Evolutionary conservation across 371 early-diverging fungal genomes (phyloP), one percentile per base, ranked within the genome.

Genomic region (Mortierella polycephala): DNA sequence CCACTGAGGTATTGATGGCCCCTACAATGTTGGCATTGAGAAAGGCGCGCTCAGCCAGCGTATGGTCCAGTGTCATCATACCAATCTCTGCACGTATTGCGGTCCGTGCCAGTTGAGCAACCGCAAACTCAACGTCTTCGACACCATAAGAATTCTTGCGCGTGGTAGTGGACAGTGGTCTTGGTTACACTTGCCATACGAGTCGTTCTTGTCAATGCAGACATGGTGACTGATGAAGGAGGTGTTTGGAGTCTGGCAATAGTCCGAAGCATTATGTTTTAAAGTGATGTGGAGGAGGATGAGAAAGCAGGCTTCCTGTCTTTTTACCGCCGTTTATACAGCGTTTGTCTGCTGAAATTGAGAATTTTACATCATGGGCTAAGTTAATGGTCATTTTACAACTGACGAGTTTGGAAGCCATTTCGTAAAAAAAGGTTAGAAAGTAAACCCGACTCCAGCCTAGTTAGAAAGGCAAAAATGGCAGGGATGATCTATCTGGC

Each of bases 71-170:
- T 0, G 96, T 96, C 93, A 98, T 91, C 81, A 96, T 95, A 30
- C 98, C 98, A 71, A 97, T 97, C 74, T 98, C 98, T 5, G 98
- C 95, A 44, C 98, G 90, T 97, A 97, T 97, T 1, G 98, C 96
- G 0, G 98, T 98, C 80, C 97, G 97, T 37, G 98, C 98, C 59
- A 98, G 86, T 81, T 97, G 97, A 11, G 95, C 87, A 54, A 98
- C 88, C 5, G 96, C 94, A 83, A 94, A 98, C 74, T 96, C 95
- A 44, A 95, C 92, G 81, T 97, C 91, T 62, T 94, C 96, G 30
- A 98, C 95, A 14, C 97, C 97, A 83, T 98, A 98, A 7, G 94
- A 95, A 18, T 9, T 10, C 20, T n/a, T 4, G 18, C 51, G 20
- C 7, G 20, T 10, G 6, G 51, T 21, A 18, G 16, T n/a, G 20